These are phyloP conservation scores for Grammothele lineata DNA, from an alignment of 768 basidiomycete genomes.

Conservation along the genomic window DNA sequence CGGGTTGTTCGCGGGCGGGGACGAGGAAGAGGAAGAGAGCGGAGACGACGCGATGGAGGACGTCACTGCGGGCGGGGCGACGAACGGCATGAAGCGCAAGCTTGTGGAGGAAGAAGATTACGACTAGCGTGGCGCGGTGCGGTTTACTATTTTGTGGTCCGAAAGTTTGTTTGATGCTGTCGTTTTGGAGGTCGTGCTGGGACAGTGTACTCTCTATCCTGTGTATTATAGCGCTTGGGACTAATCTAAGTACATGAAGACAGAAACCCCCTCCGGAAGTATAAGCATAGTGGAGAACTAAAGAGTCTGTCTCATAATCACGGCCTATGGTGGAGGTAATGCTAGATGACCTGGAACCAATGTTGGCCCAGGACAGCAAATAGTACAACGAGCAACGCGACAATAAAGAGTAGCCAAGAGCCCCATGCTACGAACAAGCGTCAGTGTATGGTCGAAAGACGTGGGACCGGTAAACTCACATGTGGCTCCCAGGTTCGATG, in stretches of 20 bases:
- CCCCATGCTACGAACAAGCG: slow-evolving; percentile 23
- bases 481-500: slow-evolving; percentile 45
- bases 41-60: slow-evolving; percentile 77
- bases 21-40: slow-evolving; percentile 60
- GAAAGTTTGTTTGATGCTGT: too few relatives aligned
- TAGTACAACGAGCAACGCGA: slow-evolving; percentile 26
- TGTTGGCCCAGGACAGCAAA: slow-evolving; percentile 27
- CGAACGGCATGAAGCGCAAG: slow-evolving; percentile 70
- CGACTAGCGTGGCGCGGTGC: slow-evolving; percentile 42
- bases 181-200: slow-evolving; percentile 19
- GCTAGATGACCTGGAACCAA: slow-evolving; percentile 16
- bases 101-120: slow-evolving; percentile 87
- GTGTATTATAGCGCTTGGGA: slow-evolving; percentile 8
- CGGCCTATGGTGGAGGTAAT: not conserved
- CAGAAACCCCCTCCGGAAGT: slow-evolving; percentile 4
- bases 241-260: slow-evolving; percentile 6
- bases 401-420: slow-evolving; percentile 24
- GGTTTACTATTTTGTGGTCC: not conserved
- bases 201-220: slow-evolving; percentile 13
- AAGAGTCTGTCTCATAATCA: too few relatives aligned
- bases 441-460: not conserved
- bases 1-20: slow-evolving; percentile 71
- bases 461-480: slow-evolving; percentile 41
- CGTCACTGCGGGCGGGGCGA: slow-evolving; percentile 47
- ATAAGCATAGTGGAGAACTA: slow-evolving; percentile 7